Conservation (phyloP, 2,329 filamentous ascomycete genomes). For the Aureobasidium sp. region DNA sequence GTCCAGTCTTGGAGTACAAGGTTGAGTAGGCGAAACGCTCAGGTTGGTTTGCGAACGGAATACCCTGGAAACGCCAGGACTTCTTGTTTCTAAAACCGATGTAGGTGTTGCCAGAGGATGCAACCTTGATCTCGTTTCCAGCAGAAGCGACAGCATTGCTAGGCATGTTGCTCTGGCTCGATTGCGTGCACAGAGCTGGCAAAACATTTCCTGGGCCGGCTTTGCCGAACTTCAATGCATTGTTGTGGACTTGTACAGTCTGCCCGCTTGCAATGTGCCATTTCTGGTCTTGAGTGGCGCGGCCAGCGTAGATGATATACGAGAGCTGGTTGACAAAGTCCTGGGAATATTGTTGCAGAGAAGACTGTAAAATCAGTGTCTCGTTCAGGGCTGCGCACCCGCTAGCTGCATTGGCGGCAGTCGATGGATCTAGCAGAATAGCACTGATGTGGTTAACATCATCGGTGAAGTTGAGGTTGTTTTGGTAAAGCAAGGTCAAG, state of each 20-base stretch:
- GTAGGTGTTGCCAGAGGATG: slow-evolving; percentile 39
- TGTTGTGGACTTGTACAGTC: neutral
- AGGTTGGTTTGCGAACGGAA: slow-evolving; percentile 38
- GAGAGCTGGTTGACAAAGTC: slow-evolving; percentile 42
- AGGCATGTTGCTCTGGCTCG: slow-evolving; percentile 29
- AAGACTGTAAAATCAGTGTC: slow-evolving; percentile 36
- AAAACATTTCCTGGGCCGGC: slow-evolving; percentile 28
- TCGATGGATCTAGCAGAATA: slow-evolving; percentile 41
- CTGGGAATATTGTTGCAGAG: slow-evolving; percentile 35
- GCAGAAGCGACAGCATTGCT: slow-evolving; percentile 28
- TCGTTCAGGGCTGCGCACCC: slow-evolving; percentile 45
- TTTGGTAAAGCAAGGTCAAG: slow-evolving; percentile 47
- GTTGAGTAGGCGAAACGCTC: slow-evolving; percentile 42
- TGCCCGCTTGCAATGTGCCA: slow-evolving; percentile 38
- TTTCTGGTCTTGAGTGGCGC: slow-evolving; percentile 29
- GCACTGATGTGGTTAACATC: slow-evolving; percentile 47
- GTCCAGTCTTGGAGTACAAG: slow-evolving; percentile 38
- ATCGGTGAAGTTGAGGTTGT: slow-evolving; percentile 48
- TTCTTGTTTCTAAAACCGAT: slow-evolving; percentile 48
- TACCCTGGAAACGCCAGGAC: slow-evolving; percentile 43
- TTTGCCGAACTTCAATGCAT: neutral
- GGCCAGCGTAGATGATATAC: slow-evolving; percentile 39
- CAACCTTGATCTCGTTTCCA: slow-evolving; percentile 35
- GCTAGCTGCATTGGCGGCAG: slow-evolving; percentile 31
- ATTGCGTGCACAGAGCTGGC: slow-evolving; percentile 48